phyloP scores from a whole-genome alignment of 768 basidiomycete genomes.

The Leccinum ochraceum region DNA sequence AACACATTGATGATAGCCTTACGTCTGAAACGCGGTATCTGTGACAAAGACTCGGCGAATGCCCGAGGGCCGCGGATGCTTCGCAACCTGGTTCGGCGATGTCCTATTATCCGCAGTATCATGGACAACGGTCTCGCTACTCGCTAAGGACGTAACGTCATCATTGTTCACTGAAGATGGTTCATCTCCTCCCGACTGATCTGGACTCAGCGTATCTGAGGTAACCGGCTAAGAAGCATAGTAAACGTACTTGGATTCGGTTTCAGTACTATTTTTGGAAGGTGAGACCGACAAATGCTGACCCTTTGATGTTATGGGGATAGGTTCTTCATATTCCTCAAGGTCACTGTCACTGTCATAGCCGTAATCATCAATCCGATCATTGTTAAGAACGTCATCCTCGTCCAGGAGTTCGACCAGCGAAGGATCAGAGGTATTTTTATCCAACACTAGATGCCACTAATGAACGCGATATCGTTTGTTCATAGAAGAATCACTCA shows the following conservation, averaged over 20 bases:
- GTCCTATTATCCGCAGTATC: not conserved
- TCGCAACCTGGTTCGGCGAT: not conserved
- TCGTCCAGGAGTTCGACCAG: not conserved
- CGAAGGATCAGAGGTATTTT: not conserved
- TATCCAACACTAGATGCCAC: not conserved
- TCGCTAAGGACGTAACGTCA: not conserved
- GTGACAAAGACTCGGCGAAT: not conserved
- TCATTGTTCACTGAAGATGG: not conserved
- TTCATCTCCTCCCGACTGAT: not conserved
- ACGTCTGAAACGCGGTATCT: not conserved
- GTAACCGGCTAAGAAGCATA: not conserved
- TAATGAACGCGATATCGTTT: not conserved
- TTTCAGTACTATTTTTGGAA: not conserved
- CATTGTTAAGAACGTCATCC: not conserved
- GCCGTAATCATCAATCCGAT: not conserved
- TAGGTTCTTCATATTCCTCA: not conserved
- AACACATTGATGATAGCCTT: not conserved
- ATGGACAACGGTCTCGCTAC: not conserved
- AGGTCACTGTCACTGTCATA: not conserved
- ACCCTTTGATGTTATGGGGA: not conserved
- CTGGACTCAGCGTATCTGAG: not conserved
- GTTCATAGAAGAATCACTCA: not conserved
- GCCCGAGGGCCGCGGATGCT: not conserved
- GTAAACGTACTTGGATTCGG: not conserved
- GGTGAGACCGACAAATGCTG: not conserved